phyloP scores from a whole-genome alignment of 176 grass and related monocot species.

The Triticum monococcum region DNA sequence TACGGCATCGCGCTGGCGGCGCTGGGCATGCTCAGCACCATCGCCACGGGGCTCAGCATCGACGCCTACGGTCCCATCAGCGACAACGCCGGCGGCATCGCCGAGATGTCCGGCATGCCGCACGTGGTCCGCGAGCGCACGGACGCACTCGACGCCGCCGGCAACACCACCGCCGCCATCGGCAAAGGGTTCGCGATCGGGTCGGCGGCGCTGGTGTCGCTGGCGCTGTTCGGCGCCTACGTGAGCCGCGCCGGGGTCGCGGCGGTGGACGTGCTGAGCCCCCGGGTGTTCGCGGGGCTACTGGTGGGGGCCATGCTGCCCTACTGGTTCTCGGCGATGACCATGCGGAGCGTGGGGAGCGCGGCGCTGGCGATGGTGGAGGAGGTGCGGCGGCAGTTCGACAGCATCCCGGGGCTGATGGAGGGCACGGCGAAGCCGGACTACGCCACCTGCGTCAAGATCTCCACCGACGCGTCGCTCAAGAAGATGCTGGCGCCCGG shows the following conservation, averaged over 20 bases:
- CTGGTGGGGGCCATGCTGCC: slow-evolving; percentile 84
- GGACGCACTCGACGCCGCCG: slow-evolving; percentile 83
- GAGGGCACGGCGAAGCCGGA: slow-evolving; percentile 60
- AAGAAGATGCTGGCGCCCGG: slow-evolving; percentile 76
- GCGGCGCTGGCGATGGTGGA: slow-evolving; percentile 79
- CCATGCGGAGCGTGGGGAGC: slow-evolving; percentile 77
- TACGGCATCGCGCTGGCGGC: slow-evolving; percentile 75
- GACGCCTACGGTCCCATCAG: slow-evolving; percentile 83
- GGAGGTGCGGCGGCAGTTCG: slow-evolving; percentile 79
- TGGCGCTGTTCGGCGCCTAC: slow-evolving; percentile 80
- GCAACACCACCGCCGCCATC: slow-evolving; percentile 83
- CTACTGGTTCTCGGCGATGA: slow-evolving; percentile 94
- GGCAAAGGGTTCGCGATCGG: slow-evolving; percentile 91
- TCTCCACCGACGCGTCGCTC: slow-evolving; percentile 83
- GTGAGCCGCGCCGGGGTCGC: slow-evolving; percentile 59
- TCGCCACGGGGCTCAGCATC: slow-evolving; percentile 64
- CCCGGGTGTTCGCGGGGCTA: slow-evolving; percentile 65
- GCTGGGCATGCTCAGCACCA: slow-evolving; percentile 85
- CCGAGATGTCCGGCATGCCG: slow-evolving; percentile 77
- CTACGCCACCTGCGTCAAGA: slow-evolving; percentile 84
- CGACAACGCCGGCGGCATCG: slow-evolving; percentile 87
- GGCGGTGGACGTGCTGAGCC: slow-evolving; percentile 54
- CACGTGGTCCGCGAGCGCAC: slow-evolving; percentile 33
- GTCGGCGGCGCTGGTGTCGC: slow-evolving; percentile 76
- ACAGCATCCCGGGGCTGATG: slow-evolving; percentile 61